Base-by-base conservation (phyloP, 2,329 filamentous ascomycete species). In the Exophiala calicioides region DNA sequence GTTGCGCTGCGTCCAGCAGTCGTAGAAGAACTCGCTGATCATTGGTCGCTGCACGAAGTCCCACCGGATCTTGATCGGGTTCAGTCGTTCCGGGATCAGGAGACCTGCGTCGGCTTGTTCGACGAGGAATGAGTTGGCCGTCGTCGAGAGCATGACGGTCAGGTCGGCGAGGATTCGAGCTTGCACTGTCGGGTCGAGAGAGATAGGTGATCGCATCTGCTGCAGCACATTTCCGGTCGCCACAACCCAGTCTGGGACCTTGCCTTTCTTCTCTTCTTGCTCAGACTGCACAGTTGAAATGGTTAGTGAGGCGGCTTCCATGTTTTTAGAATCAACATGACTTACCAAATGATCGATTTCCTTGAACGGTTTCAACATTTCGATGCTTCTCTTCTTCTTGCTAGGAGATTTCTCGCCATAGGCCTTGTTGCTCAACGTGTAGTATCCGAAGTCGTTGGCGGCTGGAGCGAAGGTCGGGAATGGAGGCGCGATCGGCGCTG, bases 11-110 rank as follows among this genome's bases (percentile, higher is more conserved):
- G 73, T 77, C 15, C 60, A 60, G 58, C 77, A 72, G 57, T 78
- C 75, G 54, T 75, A 79, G 52, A 71, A 69, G 57, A 79, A 79
- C 48, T 78, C 71, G 6, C 69, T 63, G 16, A 78, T 69, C n/a
- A n/a, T n/a, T n/a, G n/a, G n/a, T n/a, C n/a, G n/a, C n/a, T n/a
- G n/a, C n/a, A n/a, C n/a, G 8, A 74, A 63, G 37, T 75, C 74
- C 46, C 73, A 27, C 24, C 24, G 12, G 7, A 27, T 7, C 7
- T 7, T 27, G 7, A 12, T 12, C 24, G 12, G 7, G 24, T 27
- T 27, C 12, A 27, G 24, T 27, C 24, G 71, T 12, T 69, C 65
- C 4, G 58, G 52, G 1, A 64, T 65, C 31, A 75, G 60, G 20
- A 66, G 66, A 3, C 65, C 63, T 15, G 65, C 58, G 23, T 64